These are phyloP conservation scores for Umbilicaria muhlenbergii DNA, from an alignment of 495 filamentous ascomycete genomes.

Conservation along the genomic window DNA sequence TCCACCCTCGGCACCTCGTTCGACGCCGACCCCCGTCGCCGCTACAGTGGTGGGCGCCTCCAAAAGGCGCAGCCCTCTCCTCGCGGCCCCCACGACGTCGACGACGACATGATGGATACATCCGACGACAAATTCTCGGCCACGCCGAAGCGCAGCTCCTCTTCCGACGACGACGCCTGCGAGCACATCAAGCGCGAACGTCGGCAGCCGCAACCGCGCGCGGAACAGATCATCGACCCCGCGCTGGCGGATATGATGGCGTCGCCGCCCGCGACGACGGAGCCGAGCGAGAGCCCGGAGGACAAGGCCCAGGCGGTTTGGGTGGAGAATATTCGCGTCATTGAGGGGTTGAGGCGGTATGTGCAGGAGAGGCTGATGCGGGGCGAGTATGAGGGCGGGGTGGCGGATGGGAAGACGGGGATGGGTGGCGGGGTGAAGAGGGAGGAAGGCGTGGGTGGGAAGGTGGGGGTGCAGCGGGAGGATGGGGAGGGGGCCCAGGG, in stretches of 20 bases:
- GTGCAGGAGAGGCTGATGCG: slow-evolving; percentile 48
- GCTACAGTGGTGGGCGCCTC: slow-evolving; percentile 75
- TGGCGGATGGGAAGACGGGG: slow-evolving; percentile 11
- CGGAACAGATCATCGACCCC: slow-evolving; percentile 38
- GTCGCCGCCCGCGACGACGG: slow-evolving; percentile 23
- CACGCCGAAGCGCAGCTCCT: neutral
- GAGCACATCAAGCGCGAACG: slow-evolving; percentile 14
- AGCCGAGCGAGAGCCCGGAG: slow-evolving; percentile 28
- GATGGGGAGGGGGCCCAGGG: slow-evolving; percentile 1
- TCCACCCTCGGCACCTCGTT: slow-evolving; percentile 72
- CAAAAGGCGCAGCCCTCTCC: slow-evolving; percentile 46
- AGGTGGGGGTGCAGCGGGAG: neutral
- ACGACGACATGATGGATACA: slow-evolving; percentile 38
- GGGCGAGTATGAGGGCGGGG: slow-evolving; percentile 37
- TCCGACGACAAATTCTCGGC: slow-evolving; percentile 22
- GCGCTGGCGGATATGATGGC: slow-evolving; percentile 23
- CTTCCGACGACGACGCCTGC: slow-evolving; percentile 26
- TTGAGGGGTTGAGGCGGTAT: slow-evolving; percentile 57
- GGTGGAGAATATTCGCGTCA: slow-evolving; percentile 70
- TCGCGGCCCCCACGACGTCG: slow-evolving; percentile 19
- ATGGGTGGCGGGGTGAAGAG: slow-evolving; percentile 2
- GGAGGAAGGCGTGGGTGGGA: neutral
- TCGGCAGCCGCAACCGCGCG: slow-evolving; percentile 23
- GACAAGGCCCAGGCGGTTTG: slow-evolving; percentile 51
- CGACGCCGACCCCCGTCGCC: slow-evolving; percentile 64